phyloP scores from a whole-genome alignment of 2,329 filamentous ascomycete species.

The Neurospora sp. region DNA sequence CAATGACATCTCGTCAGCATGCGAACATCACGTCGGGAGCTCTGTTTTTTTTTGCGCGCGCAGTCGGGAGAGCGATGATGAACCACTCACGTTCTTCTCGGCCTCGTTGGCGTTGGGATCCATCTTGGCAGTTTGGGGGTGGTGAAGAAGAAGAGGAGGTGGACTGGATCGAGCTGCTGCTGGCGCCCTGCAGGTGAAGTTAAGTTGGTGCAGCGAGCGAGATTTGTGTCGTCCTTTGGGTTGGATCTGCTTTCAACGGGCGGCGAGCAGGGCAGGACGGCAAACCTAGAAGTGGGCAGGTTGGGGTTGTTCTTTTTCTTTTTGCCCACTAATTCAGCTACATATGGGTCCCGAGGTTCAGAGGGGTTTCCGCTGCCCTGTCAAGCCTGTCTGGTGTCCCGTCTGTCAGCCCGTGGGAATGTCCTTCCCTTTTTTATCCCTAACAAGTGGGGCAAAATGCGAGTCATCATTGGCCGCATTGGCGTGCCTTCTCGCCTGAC shows the following conservation, averaged over 20 bases:
- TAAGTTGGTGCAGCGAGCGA: background rate
- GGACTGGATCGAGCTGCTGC: background rate
- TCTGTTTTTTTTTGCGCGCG: background rate
- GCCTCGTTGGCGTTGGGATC: slow-evolving; percentile 81
- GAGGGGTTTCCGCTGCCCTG: background rate
- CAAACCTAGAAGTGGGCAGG: background rate
- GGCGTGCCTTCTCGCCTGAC: background rate
- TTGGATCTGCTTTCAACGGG: background rate
- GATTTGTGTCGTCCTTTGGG: background rate
- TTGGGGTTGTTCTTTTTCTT: background rate
- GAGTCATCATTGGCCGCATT: slow-evolving; percentile 11
- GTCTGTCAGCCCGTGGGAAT: background rate
- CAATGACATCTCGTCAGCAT: slow-evolving; percentile 8
- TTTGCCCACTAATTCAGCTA: background rate
- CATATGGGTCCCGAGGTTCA: background rate
- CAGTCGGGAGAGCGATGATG: slow-evolving; percentile 4
- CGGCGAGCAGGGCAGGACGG: background rate
- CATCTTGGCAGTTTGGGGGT: slow-evolving; percentile 50
- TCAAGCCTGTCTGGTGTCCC: background rate
- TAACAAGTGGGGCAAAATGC: background rate
- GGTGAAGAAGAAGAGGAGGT: background rate
- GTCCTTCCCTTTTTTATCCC: background rate
- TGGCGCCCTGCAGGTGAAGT: background rate
- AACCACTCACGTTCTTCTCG: slow-evolving; percentile 77
- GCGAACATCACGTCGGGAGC: background rate